A percentile compares a stretch with the other conserved stretches of the same genome.
Evolutionary conservation across 179 eudicot species (phyloP).

Genomic region (Nepenthes alata): DNA sequence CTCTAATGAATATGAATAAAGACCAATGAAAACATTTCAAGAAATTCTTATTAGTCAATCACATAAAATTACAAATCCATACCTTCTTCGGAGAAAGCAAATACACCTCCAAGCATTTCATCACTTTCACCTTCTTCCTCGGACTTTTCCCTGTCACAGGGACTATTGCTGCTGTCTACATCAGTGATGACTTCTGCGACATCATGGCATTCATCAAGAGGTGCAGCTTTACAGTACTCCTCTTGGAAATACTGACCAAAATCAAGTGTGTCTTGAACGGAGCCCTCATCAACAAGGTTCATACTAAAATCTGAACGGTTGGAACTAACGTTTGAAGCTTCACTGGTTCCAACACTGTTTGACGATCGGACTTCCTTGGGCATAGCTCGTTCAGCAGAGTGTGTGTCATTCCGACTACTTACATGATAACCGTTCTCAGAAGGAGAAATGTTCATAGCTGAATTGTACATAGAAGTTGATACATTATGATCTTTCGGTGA

Average conservation of each 20-base stretch:
- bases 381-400: conserved; percentile 23
- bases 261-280: conserved; percentile 45
- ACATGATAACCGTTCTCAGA: conserved; percentile 37
- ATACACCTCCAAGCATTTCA: conserved; percentile 81
- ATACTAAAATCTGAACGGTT: conserved; percentile 74
- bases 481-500: conserved; percentile 16
- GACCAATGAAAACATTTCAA: too few species aligned
- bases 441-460: conserved; percentile 30
- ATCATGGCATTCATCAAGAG: conserved; percentile 36
- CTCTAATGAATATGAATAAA: too few species aligned
- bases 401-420: conserved; percentile 26
- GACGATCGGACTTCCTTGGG: conserved; percentile 42
- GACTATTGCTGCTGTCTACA: conserved; percentile 53
- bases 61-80: background rate
- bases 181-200: conserved; percentile 46
- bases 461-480: conserved; percentile 18
- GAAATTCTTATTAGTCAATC: too few species aligned
- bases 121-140: conserved; percentile 85
- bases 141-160: conserved; percentile 40
- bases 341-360: conserved; percentile 52
- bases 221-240: conserved; percentile 66
- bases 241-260: conserved; percentile 70
- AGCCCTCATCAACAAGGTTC: conserved; percentile 58
- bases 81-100: conserved; percentile 97
- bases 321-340: conserved; percentile 53